Conservation (phyloP, 768 basidiomycete species). For the Pleurotus ostreatus region DNA sequence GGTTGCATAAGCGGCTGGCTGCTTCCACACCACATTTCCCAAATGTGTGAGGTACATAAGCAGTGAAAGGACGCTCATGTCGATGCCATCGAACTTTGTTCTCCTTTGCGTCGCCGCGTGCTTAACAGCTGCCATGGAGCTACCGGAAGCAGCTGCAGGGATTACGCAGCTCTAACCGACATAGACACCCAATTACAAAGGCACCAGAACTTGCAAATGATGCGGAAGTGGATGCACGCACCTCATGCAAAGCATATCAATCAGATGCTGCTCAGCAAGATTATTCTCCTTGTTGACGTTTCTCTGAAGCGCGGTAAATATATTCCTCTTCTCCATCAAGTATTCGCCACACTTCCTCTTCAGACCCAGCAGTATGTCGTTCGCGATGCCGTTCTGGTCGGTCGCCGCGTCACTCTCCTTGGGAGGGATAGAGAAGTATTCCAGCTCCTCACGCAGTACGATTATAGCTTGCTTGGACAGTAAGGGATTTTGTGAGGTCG, state of each 20-base stretch:
- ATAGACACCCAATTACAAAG: too few relatives aligned
- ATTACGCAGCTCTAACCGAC: too few relatives aligned
- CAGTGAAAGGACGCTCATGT: too few relatives aligned
- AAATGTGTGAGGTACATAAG: too few relatives aligned
- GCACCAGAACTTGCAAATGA: neutral
- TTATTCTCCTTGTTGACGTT: slow-evolving; percentile 99
- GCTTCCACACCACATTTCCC: too few relatives aligned
- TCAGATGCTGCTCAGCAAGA: slow-evolving; percentile 96
- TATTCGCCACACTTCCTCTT: slow-evolving; percentile 86
- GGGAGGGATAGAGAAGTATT: slow-evolving; percentile 96
- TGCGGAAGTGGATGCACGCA: slow-evolving; percentile 26
- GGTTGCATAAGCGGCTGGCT: too few relatives aligned
- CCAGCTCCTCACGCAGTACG: slow-evolving; percentile 94
- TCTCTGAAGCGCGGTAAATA: slow-evolving; percentile 96
- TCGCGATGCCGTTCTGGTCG: slow-evolving; percentile 78
- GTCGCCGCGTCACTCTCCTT: slow-evolving; percentile 57
- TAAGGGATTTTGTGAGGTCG: slow-evolving; percentile 83
- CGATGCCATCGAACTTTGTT: too few relatives aligned
- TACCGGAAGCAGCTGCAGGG: too few relatives aligned
- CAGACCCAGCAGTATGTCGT: slow-evolving; percentile 69
- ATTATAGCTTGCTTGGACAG: slow-evolving; percentile 97
- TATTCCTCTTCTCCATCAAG: slow-evolving; percentile 84
- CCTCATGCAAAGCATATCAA: slow-evolving; percentile 99
- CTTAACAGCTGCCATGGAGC: too few relatives aligned
- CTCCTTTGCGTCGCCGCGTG: too few relatives aligned